These are phyloP conservation scores for Avicennia marina DNA, from an alignment of 257 asterid species.

Conservation along the genomic window DNA sequence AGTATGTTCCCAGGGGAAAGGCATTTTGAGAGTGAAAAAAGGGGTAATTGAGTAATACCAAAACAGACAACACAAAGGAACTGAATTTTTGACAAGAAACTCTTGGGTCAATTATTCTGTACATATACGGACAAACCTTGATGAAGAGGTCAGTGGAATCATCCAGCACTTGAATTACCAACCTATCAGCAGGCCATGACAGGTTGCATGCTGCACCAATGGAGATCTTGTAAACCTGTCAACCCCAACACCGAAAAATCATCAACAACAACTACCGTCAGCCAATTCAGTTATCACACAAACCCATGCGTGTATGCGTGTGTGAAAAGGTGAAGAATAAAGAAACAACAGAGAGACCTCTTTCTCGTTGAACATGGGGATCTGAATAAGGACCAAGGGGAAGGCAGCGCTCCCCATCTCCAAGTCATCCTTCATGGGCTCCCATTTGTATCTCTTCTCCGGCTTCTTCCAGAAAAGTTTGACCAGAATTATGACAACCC, in stretches of 20 bases:
- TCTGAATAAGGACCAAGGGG: slow-evolving; percentile 82
- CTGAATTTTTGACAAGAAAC: slow-evolving; percentile 13
- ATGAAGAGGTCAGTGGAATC: slow-evolving; percentile 64
- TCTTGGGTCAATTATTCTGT: slow-evolving; percentile 6
- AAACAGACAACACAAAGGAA: slow-evolving; percentile 11
- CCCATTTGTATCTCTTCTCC: slow-evolving; percentile 64
- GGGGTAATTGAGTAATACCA: slow-evolving; percentile 15
- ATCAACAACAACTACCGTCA: not conserved
- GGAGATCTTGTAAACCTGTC: slow-evolving; percentile 90
- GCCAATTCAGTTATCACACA: not conserved
- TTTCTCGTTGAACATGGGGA: slow-evolving; percentile 89
- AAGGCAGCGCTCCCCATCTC: slow-evolving; percentile 52
- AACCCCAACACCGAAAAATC: not conserved
- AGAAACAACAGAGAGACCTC: slow-evolving; percentile 43
- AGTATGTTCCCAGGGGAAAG: too few species aligned
- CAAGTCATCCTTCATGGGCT: slow-evolving; percentile 57
- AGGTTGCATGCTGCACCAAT: slow-evolving; percentile 96
- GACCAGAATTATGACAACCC: slow-evolving; percentile 59
- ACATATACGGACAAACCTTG: too few species aligned
- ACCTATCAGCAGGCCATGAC: slow-evolving; percentile 89
- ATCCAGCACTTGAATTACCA: slow-evolving; percentile 87
- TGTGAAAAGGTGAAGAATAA: not conserved
- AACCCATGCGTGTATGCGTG: slow-evolving; percentile 8
- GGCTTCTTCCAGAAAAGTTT: slow-evolving; percentile 79
- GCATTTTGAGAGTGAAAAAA: not conserved